Evolutionary conservation across 1,284 basidiomycete genomes (phyloP).

Genomic region (Microbotryum saponariae): DNA sequence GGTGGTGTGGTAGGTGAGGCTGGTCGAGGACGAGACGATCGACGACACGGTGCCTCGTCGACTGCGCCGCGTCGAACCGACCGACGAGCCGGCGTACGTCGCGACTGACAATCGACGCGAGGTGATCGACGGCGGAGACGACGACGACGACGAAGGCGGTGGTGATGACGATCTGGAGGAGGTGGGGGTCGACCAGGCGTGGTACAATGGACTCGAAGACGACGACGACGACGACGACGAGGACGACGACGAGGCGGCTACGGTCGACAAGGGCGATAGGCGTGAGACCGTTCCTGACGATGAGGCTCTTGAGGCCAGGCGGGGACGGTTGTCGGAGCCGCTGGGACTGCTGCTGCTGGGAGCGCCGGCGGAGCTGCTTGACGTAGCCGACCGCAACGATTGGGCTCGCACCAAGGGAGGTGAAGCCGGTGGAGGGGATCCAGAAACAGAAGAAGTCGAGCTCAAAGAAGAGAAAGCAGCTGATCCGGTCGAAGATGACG

Average conservation of each 20-base stretch:
- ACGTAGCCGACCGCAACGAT: too few relatives aligned
- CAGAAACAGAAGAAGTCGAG: slow-evolving; percentile 23
- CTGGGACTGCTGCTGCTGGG: not conserved
- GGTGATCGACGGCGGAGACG: slow-evolving; percentile 3
- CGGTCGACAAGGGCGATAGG: too few relatives aligned
- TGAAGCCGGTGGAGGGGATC: slow-evolving; percentile 12
- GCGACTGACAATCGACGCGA: slow-evolving; percentile 5
- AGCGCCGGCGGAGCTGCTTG: too few relatives aligned
- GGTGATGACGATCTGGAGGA: not conserved
- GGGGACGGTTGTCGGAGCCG: not conserved
- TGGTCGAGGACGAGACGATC: slow-evolving; percentile 13
- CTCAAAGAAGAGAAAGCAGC: slow-evolving; percentile 47
- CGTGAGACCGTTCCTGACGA: not conserved
- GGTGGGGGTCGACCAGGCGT: too few relatives aligned
- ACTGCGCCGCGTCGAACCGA: slow-evolving; percentile 12
- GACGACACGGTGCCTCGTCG: slow-evolving; percentile 25
- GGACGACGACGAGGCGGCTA: not conserved
- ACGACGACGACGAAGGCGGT: slow-evolving; percentile 2
- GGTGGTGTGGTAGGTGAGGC: slow-evolving; percentile 23
- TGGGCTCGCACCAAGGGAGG: slow-evolving; percentile 29
- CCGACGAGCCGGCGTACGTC: slow-evolving; percentile 9
- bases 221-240: not conserved
- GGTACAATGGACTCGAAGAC: not conserved
- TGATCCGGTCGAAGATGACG: slow-evolving; percentile 44
- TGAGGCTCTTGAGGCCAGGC: not conserved